Evolutionary conservation across 768 basidiomycete genomes (phyloP).

Genomic region (Amanita phalloides): DNA sequence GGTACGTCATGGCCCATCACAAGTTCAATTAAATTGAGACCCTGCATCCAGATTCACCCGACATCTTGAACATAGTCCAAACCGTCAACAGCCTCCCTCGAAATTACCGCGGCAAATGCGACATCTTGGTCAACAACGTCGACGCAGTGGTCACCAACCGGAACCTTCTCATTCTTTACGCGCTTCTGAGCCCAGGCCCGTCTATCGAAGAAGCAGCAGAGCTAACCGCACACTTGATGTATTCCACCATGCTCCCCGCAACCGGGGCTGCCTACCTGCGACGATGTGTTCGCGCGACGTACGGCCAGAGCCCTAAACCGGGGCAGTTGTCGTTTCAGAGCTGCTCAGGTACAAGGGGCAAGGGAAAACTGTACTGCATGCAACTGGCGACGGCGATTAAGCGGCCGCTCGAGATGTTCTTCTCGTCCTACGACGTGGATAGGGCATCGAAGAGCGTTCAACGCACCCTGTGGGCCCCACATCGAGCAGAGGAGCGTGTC

Average conservation of each 20-base stretch:
- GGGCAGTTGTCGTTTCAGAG: slow-evolving; percentile 27
- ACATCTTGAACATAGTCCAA: slow-evolving; percentile 20
- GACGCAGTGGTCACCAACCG: slow-evolving; percentile 14
- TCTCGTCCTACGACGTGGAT: slow-evolving; percentile 17
- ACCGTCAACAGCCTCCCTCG: slow-evolving; percentile 18
- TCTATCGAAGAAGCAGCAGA: slow-evolving; percentile 31
- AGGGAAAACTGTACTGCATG: slow-evolving; percentile 23
- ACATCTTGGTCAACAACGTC: slow-evolving; percentile 15
- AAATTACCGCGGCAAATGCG: slow-evolving; percentile 13
- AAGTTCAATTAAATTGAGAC: not conserved
- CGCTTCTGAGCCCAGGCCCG: slow-evolving; percentile 19
- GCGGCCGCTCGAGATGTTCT: slow-evolving; percentile 27
- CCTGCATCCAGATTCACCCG: slow-evolving; percentile 3
- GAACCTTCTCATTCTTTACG: slow-evolving; percentile 16
- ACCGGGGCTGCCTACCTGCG: slow-evolving; percentile 23
- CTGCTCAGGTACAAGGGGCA: slow-evolving; percentile 22
- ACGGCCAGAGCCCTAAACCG: slow-evolving; percentile 19
- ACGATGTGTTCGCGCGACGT: slow-evolving; percentile 24
- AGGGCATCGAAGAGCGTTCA: slow-evolving; percentile 19
- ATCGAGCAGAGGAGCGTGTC: slow-evolving; percentile 30
- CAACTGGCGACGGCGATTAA: slow-evolving; percentile 26
- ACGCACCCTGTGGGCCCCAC: slow-evolving; percentile 22
- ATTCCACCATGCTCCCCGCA: slow-evolving; percentile 25
- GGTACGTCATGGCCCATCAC: slow-evolving; percentile 11
- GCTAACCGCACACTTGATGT: slow-evolving; percentile 30